These are phyloP conservation scores for Meyerozyma sp. DNA, from an alignment of 1,139 yeast genomes.

Conservation along the genomic window DNA sequence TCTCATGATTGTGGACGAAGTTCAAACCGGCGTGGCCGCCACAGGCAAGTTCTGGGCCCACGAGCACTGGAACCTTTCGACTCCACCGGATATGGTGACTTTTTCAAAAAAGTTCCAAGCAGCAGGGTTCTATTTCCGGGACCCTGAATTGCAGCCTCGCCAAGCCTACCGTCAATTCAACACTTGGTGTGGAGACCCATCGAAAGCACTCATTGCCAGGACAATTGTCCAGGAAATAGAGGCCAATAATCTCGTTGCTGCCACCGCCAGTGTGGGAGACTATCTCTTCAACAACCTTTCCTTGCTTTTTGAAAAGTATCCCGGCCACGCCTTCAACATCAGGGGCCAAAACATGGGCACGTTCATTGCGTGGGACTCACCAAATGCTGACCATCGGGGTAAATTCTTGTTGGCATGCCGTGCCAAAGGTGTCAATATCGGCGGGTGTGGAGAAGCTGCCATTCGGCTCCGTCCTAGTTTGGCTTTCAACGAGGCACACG, in stretches of 20 bases:
- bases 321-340: conserved; percentile 43
- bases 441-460: conserved; percentile 65
- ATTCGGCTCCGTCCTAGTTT: conserved; percentile 70
- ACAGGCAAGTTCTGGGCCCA: conserved; percentile 72
- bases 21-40: conserved; percentile 73
- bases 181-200: conserved; percentile 85
- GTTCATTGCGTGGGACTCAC: conserved; percentile 71
- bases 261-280: conserved; percentile 53
- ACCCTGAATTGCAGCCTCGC: conserved; percentile 56
- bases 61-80: conserved; percentile 59
- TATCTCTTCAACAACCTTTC: conserved; percentile 49
- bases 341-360: conserved; percentile 69
- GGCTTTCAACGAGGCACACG: conserved; percentile 63
- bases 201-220: conserved; percentile 59
- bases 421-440: conserved; percentile 58
- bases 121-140: conserved; percentile 71
- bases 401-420: conserved; percentile 45
- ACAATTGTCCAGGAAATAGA: conserved; percentile 57
- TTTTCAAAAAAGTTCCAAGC: conserved; percentile 76
- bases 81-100: conserved; percentile 69
- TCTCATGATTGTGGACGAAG: conserved; percentile 65
- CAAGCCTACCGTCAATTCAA: conserved; percentile 71
- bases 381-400: conserved; percentile 43
- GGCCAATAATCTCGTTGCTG: conserved; percentile 45
- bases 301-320: conserved; percentile 37